Evolutionary conservation across 2,329 filamentous ascomycete genomes (phyloP).

Genomic region (Pseudogymnoascus sp.): DNA sequence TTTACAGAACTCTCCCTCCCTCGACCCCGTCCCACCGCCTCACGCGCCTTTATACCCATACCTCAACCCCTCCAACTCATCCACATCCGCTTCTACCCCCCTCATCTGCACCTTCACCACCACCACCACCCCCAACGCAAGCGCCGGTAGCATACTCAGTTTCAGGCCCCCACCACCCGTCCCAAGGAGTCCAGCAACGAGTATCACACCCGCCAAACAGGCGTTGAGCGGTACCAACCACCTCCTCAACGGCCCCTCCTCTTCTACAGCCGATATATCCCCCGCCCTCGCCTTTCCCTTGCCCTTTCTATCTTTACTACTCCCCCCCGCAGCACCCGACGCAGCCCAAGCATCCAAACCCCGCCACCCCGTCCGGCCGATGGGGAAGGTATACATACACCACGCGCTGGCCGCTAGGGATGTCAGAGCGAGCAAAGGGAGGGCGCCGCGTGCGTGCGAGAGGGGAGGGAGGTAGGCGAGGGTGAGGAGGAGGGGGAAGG

Average conservation of each 20-base stretch:
- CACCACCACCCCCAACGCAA: slow-evolving; percentile 54
- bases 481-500: slow-evolving; percentile 48
- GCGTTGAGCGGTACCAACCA: slow-evolving; percentile 55
- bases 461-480: slow-evolving; percentile 48
- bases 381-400: slow-evolving; percentile 48
- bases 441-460: slow-evolving; percentile 28
- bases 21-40: no score
- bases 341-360: slow-evolving; percentile 37
- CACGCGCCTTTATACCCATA: slow-evolving; percentile 63
- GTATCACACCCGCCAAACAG: slow-evolving; percentile 42
- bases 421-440: slow-evolving; percentile 49
- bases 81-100: slow-evolving; percentile 59
- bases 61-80: slow-evolving; percentile 52
- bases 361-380: slow-evolving; percentile 45
- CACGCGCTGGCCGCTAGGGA: slow-evolving; percentile 57
- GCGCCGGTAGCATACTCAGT: slow-evolving; percentile 39
- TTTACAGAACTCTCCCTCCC: background rate
- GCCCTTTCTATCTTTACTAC: background rate
- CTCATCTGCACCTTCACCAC: slow-evolving; percentile 58
- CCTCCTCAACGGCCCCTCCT: slow-evolving; percentile 42
- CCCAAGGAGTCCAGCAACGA: slow-evolving; percentile 39
- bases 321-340: background rate
- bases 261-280: background rate
- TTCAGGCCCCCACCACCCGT: slow-evolving; percentile 25
- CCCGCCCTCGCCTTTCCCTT: slow-evolving; percentile 16